These are phyloP conservation scores for Debaryomyces castellii DNA, from an alignment of 805 yeast genomes.

Conservation along the genomic window DNA sequence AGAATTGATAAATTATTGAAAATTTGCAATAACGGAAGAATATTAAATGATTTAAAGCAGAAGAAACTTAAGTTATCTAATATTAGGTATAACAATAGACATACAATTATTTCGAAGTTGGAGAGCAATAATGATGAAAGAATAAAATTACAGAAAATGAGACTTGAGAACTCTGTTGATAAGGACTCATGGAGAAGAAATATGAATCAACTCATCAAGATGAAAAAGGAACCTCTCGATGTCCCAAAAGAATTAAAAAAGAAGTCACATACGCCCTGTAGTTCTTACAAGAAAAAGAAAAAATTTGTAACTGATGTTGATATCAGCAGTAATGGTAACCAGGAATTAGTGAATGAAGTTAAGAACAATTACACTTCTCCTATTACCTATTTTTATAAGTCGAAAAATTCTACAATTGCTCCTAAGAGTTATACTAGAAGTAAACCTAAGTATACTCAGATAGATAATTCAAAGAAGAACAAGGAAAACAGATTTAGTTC, in stretches of 20 bases:
- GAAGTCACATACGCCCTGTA: background rate
- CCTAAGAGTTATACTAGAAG: too few species aligned
- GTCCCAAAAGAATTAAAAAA: background rate
- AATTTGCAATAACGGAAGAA: slow-evolving; percentile 20
- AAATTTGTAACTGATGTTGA: slow-evolving; percentile 4
- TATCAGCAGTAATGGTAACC: slow-evolving; percentile 10
- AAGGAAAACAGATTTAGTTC: too few species aligned
- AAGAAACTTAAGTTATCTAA: slow-evolving; percentile 4
- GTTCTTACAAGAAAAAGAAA: background rate
- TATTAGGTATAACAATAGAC: slow-evolving; percentile 16
- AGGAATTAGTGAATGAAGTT: slow-evolving; percentile 7
- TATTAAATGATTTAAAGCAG: slow-evolving; percentile 8
- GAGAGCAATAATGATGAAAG: slow-evolving; percentile 18
- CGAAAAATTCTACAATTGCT: too few species aligned
- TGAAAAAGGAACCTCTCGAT: slow-evolving; percentile 1
- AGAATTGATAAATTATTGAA: slow-evolving; percentile 56
- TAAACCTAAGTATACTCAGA: background rate
- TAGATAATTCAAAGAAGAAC: background rate
- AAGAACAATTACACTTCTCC: background rate
- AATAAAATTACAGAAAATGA: slow-evolving; percentile 20
- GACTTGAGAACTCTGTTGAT: slow-evolving; percentile 26
- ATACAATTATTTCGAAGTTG: slow-evolving; percentile 27
- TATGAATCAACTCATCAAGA: slow-evolving; percentile 13
- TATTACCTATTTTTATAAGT: too few species aligned
- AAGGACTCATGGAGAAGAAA: slow-evolving; percentile 25